Evolutionary conservation across 805 yeast genomes (phyloP).

Genomic region (Metschnikowia continentalis): DNA sequence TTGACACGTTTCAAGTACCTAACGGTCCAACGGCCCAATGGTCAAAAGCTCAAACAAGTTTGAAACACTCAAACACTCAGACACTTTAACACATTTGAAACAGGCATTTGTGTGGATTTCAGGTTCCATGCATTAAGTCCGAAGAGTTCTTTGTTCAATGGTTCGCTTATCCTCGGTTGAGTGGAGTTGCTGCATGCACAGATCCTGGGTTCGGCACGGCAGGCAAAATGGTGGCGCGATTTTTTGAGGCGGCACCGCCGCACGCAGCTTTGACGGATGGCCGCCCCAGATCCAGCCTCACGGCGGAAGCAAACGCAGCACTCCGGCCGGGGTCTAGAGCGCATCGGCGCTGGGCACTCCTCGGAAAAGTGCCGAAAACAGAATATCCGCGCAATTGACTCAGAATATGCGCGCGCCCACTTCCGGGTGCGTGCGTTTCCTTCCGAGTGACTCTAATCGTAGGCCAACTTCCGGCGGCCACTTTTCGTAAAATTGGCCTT

Average conservation of each 20-base stretch:
- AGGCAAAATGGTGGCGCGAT: background rate
- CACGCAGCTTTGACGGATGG: background rate
- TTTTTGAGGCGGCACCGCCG: background rate
- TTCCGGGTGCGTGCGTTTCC: background rate
- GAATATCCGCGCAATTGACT: background rate
- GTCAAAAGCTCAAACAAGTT: too few species aligned
- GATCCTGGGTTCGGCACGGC: background rate
- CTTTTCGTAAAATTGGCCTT: too few species aligned
- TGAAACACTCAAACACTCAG: too few species aligned
- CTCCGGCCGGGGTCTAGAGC: background rate
- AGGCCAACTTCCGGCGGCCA: too few species aligned
- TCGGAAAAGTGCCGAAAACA: background rate
- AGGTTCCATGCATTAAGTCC: too few species aligned
- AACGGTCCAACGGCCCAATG: too few species aligned
- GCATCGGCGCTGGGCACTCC: background rate
- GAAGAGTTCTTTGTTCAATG: too few species aligned
- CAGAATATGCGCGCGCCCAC: background rate
- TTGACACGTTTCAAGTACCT: too few species aligned
- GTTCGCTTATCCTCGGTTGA: too few species aligned
- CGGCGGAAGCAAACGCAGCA: background rate
- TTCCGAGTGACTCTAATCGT: background rate
- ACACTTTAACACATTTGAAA: too few species aligned
- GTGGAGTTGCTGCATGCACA: background rate
- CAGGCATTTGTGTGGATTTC: too few species aligned
- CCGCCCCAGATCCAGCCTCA: background rate